phyloP scores from a whole-genome alignment of 164 flowering plant species.

The Aristolochia fimbriata region DNA sequence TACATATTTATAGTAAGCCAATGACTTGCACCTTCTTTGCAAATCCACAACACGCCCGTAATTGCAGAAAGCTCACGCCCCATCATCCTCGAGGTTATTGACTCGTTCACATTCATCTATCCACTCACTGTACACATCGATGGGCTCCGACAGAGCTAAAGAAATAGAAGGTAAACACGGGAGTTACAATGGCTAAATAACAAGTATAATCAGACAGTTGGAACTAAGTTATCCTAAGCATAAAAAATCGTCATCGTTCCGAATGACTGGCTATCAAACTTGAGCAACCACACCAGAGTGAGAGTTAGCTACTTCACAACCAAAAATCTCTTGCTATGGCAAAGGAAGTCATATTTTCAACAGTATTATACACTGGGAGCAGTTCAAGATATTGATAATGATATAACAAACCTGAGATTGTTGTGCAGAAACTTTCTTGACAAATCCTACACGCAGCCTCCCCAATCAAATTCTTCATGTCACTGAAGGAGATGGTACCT shows the following conservation, averaged over 20 bases:
- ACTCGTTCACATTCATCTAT: constrained; percentile 64
- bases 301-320: background rate
- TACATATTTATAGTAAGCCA: too few species aligned
- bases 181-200: too few species aligned
- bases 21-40: too few species aligned
- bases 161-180: background rate
- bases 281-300: background rate
- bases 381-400: background rate
- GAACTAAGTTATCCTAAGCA: too few species aligned
- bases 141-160: constrained; percentile 66
- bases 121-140: constrained; percentile 77
- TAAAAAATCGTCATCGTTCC: too few species aligned
- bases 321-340: background rate
- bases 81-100: constrained; percentile 48
- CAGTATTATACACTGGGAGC: background rate
- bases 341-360: background rate
- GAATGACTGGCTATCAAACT: background rate
- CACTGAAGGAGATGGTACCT: constrained; percentile 33
- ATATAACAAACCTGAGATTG: constrained; percentile 45
- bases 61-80: constrained; percentile 4
- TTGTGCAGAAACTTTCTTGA: constrained; percentile 71
- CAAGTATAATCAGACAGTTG: too few species aligned
- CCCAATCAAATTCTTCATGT: constrained; percentile 69
- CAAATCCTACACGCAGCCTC: constrained; percentile 76
- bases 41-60: background rate